phyloP scores from a whole-genome alignment of 1,139 yeast species.

The Lodderomyces theae region DNA sequence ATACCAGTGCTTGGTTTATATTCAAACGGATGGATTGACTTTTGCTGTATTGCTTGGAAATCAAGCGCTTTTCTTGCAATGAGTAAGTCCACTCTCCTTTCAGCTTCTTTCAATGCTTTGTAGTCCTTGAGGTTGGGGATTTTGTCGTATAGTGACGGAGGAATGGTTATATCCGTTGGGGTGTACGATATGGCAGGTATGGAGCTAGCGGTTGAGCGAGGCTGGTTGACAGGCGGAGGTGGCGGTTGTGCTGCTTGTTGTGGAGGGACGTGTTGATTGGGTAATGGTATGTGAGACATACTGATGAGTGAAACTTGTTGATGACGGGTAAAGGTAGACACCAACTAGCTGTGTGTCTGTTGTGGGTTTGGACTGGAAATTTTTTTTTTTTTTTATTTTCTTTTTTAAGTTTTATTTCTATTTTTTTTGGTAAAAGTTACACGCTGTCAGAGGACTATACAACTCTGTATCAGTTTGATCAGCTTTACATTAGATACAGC shows the following conservation, averaged over 20 bases:
- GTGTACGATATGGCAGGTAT: slow-evolving; percentile 46
- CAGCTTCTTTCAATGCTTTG: slow-evolving; percentile 71
- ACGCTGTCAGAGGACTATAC: too few species aligned
- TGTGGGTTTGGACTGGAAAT: too few species aligned
- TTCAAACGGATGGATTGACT: slow-evolving; percentile 43
- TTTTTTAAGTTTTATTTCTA: too few species aligned
- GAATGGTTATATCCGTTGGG: slow-evolving; percentile 73
- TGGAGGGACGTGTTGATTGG: slow-evolving; percentile 10
- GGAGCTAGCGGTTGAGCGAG: slow-evolving; percentile 35
- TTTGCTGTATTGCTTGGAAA: slow-evolving; percentile 67
- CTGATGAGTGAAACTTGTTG: too few species aligned
- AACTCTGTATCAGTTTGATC: too few species aligned
- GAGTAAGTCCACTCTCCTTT: slow-evolving; percentile 73
- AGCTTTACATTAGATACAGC: too few species aligned
- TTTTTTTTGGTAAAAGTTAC: too few species aligned
- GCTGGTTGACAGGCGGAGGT: slow-evolving; percentile 18
- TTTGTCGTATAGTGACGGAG: slow-evolving; percentile 54
- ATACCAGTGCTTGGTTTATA: slow-evolving; percentile 50
- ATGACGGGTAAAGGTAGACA: too few species aligned
- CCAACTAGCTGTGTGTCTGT: too few species aligned
- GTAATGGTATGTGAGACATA: slow-evolving; percentile 13
- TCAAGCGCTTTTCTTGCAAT: slow-evolving; percentile 82
- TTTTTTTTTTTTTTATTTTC: too few species aligned
- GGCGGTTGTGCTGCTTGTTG: slow-evolving; percentile 11
- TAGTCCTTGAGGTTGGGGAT: slow-evolving; percentile 76